These are phyloP conservation scores for Cercospora brassicicola DNA, from an alignment of 2,329 filamentous ascomycete genomes.

Conservation along the genomic window DNA sequence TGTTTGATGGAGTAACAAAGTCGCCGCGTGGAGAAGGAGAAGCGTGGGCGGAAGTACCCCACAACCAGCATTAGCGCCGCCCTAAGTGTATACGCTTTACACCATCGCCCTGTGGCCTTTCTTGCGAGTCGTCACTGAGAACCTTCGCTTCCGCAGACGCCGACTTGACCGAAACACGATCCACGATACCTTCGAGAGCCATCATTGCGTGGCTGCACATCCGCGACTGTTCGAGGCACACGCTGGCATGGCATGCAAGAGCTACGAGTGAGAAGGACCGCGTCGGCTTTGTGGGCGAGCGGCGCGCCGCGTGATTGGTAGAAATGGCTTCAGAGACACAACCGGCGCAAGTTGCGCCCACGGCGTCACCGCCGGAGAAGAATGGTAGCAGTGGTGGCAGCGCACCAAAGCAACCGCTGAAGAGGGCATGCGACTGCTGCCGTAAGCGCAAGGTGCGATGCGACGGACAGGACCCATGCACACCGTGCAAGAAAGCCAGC, in stretches of 20 bases:
- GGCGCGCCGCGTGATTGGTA: slow-evolving; percentile 10
- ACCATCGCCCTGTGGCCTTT: background rate
- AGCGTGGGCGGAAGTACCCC: slow-evolving; percentile 3
- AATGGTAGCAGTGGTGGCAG: slow-evolving; percentile 11
- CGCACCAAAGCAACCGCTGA: slow-evolving; percentile 29
- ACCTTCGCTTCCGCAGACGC: background rate
- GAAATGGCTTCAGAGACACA: slow-evolving; percentile 29
- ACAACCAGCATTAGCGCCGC: slow-evolving; percentile 9
- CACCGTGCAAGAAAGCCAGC: slow-evolving; percentile 39
- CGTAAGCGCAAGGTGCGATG: slow-evolving; percentile 41
- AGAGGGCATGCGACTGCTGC: slow-evolving; percentile 42
- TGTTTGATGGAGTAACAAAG: background rate
- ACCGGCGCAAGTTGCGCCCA: slow-evolving; percentile 13
- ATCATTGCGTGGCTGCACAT: background rate
- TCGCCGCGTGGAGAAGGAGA: slow-evolving; percentile 13
- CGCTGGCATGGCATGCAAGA: slow-evolving; percentile 9
- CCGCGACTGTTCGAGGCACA: background rate
- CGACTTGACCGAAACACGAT: background rate
- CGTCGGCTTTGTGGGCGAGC: slow-evolving; percentile 12
- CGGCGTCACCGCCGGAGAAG: slow-evolving; percentile 12
- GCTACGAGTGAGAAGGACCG: slow-evolving; percentile 19
- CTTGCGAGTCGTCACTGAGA: background rate
- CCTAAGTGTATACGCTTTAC: background rate
- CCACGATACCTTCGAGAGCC: background rate
- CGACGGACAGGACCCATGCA: slow-evolving; percentile 39